Conservation (phyloP, 2,329 filamentous ascomycete species). For the Leptographium lundbergii region DNA sequence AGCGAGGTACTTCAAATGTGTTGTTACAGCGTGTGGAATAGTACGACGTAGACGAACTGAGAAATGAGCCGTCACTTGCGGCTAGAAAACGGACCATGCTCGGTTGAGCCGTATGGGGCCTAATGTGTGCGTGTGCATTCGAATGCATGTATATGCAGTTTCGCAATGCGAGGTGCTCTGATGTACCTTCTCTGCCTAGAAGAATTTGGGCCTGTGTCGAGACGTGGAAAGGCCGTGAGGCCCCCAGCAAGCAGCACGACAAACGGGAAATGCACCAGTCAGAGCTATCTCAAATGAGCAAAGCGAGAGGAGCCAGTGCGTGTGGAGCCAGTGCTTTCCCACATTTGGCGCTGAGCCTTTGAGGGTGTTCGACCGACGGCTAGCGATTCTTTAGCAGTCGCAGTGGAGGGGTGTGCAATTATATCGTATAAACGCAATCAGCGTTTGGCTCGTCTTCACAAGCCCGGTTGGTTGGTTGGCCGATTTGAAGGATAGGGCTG, state of each 20-base stretch:
- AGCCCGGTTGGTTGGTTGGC: not conserved
- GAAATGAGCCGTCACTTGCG: constrained; percentile 6
- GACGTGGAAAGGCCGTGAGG: not conserved
- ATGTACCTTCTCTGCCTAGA: not conserved
- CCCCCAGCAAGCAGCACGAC: not conserved
- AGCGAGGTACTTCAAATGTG: not conserved
- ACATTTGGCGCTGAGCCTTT: not conserved
- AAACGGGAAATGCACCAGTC: not conserved
- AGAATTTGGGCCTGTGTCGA: not conserved
- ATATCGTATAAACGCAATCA: not conserved
- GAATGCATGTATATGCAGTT: not conserved
- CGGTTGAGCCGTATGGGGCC: constrained; percentile 1
- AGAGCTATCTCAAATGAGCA: not conserved
- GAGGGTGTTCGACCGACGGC: not conserved
- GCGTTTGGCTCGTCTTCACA: not conserved
- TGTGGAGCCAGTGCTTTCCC: not conserved
- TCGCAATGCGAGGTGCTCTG: not conserved
- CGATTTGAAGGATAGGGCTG: not conserved
- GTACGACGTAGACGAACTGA: not conserved
- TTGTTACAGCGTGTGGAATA: constrained; percentile 2
- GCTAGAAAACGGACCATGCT: constrained; percentile 5
- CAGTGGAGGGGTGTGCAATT: not conserved
- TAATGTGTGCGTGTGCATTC: not conserved
- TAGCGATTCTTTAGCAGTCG: not conserved
- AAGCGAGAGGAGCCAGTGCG: not conserved